Percentiles rank a stretch among this genome's conserved stretches.
These are phyloP conservation scores for Dionaea muscipula DNA, from an alignment of 179 eudicot genomes.

Conservation along the genomic window DNA sequence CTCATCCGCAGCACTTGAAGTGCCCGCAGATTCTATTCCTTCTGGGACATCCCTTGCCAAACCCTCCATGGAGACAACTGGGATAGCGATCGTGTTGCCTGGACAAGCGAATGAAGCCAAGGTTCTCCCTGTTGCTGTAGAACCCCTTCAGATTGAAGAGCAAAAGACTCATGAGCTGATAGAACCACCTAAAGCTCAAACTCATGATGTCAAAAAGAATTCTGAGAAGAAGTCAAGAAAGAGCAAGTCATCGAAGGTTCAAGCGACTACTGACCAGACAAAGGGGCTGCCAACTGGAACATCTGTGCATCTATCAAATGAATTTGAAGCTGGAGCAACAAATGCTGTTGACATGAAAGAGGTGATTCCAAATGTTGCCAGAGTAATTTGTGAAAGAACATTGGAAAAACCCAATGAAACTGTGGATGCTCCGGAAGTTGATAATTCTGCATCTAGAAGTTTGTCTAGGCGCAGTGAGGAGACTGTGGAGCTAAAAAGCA, in stretches of 20 bases:
- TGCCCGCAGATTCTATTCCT: slow-evolving; percentile 11
- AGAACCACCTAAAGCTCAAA: slow-evolving; percentile 39
- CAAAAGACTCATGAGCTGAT: slow-evolving; percentile 19
- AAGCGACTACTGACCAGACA: slow-evolving; percentile 42
- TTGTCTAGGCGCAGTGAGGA: slow-evolving; percentile 13
- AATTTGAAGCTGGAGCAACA: slow-evolving; percentile 23
- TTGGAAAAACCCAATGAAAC: slow-evolving; percentile 14
- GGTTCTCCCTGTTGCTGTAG: slow-evolving; percentile 14
- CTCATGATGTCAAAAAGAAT: slow-evolving; percentile 42
- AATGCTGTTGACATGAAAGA: slow-evolving; percentile 18
- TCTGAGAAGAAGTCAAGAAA: slow-evolving; percentile 80
- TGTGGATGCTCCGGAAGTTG: slow-evolving; percentile 14
- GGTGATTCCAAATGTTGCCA: slow-evolving; percentile 13
- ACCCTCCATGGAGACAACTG: slow-evolving; percentile 13
- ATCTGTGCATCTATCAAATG: slow-evolving; percentile 30
- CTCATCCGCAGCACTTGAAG: slow-evolving; percentile 13
- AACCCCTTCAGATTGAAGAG: slow-evolving; percentile 20
- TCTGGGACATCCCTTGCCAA: slow-evolving; percentile 15
- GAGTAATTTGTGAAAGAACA: slow-evolving; percentile 9
- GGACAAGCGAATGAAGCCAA: slow-evolving; percentile 20
- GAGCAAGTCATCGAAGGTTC: slow-evolving; percentile 61
- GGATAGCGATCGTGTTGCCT: slow-evolving; percentile 15
- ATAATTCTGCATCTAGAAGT: slow-evolving; percentile 10
- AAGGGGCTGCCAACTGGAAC: slow-evolving; percentile 39
- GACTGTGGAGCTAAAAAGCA: slow-evolving; percentile 21